Evolutionary conservation across 108 stramenopile genomes (phyloP).

Genomic region (Chaetoceros tenuissimus): DNA sequence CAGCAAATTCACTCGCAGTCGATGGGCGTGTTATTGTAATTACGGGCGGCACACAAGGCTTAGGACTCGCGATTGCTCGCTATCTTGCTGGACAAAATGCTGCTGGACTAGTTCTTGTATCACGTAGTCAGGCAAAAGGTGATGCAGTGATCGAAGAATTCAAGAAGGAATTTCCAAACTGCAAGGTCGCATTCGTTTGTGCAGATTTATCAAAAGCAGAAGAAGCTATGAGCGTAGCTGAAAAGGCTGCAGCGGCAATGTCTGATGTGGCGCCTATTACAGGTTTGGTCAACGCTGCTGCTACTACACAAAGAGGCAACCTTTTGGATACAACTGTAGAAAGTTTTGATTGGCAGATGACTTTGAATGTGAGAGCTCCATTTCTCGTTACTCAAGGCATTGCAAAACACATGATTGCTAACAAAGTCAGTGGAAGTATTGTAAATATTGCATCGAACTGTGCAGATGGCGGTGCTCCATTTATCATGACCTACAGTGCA

Average conservation of each 20-base stretch:
- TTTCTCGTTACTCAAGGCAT: conserved; percentile 35
- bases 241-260: conserved; percentile 3
- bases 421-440: conserved; percentile 14
- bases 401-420: conserved; percentile 19
- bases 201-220: conserved; percentile 18
- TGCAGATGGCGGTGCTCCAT: conserved; percentile 36
- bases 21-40: conserved; percentile 17
- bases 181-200: conserved; percentile 4
- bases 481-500: conserved; percentile 26
- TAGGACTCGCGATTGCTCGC: conserved; percentile 32
- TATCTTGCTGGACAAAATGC: conserved; percentile 13
- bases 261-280: conserved; percentile 1
- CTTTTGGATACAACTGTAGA: conserved; percentile 27
- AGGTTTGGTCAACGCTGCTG: conserved; percentile 41
- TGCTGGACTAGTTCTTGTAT: conserved; percentile 16
- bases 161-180: neutral
- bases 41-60: conserved; percentile 41
- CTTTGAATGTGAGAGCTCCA: conserved; percentile 35
- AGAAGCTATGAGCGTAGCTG: conserved; percentile 2
- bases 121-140: conserved; percentile 11
- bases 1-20: conserved; percentile 1
- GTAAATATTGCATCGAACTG: conserved; percentile 40
- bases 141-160: conserved; percentile 7
- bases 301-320: conserved; percentile 26
- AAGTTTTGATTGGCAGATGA: conserved; percentile 27